A percentile compares a stretch with the other conserved stretches of the same genome.
Conservation (phyloP, 2,329 filamentous ascomycete species). For the Penicillium frequentans region DNA sequence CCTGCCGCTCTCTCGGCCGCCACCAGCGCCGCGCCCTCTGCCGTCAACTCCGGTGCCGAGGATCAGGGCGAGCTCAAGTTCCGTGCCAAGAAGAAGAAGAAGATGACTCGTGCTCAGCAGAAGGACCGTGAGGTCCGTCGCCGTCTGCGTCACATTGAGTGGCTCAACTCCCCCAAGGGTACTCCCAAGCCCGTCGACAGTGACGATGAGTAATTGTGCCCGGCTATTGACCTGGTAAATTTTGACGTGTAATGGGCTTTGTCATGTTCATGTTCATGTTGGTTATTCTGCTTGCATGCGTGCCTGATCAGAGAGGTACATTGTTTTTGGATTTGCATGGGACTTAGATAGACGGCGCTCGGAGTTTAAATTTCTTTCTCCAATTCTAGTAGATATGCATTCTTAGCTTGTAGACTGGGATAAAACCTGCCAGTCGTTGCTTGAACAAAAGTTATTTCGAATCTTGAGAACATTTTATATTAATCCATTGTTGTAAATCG, state of each 20-base stretch:
- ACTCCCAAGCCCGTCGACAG: slow-evolving; percentile 75
- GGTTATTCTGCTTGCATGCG: slow-evolving; percentile 19
- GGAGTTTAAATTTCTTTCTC: slow-evolving; percentile 4
- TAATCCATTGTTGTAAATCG: neutral
- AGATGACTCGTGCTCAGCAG: slow-evolving; percentile 93
- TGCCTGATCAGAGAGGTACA: slow-evolving; percentile 6
- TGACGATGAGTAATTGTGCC: slow-evolving; percentile 58
- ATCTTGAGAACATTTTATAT: neutral
- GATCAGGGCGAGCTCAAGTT: slow-evolving; percentile 83
- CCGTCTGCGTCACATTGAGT: slow-evolving; percentile 76
- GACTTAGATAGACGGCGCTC: slow-evolving; percentile 26
- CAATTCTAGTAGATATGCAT: slow-evolving; percentile 16
- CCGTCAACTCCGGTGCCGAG: slow-evolving; percentile 79
- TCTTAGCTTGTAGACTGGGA: slow-evolving; percentile 2
- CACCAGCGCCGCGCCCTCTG: slow-evolving; percentile 61
- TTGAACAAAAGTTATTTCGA: slow-evolving; percentile 17
- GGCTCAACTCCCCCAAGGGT: slow-evolving; percentile 80
- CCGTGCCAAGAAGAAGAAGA: slow-evolving; percentile 90
- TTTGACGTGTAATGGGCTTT: slow-evolving; percentile 22
- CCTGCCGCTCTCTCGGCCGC: slow-evolving; percentile 61
- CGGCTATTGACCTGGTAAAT: slow-evolving; percentile 7
- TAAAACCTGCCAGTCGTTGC: slow-evolving; percentile 1
- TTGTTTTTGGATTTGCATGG: slow-evolving; percentile 21
- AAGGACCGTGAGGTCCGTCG: slow-evolving; percentile 91
- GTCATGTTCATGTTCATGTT: slow-evolving; percentile 9